Evolutionary conservation across 176 grass and related monocot genomes (phyloP).

Genomic region (Raddia distichophylla): DNA sequence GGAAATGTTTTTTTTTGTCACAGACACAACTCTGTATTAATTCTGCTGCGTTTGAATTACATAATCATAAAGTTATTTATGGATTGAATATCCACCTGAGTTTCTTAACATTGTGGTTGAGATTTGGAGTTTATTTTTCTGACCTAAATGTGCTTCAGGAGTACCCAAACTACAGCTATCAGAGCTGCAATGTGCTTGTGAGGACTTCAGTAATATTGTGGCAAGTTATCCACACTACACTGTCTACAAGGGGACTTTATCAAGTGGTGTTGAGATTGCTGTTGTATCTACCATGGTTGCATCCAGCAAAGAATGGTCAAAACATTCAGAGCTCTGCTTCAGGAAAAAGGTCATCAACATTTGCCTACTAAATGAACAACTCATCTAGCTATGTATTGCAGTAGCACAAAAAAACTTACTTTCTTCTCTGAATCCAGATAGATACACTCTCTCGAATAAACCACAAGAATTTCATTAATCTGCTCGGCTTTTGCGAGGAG

Average conservation of each 20-base stretch:
- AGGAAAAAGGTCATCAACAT: constrained; percentile 62
- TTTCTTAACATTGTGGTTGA: not conserved
- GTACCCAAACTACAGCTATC: constrained; percentile 65
- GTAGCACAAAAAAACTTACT: constrained; percentile 7
- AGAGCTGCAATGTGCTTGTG: constrained; percentile 74
- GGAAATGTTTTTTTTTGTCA: not conserved
- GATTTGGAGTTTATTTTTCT: not conserved
- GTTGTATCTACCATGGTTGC: constrained; percentile 64
- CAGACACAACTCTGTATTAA: not conserved
- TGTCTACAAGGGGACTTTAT: constrained; percentile 88
- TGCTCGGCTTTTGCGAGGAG: constrained; percentile 85
- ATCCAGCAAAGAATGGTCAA: constrained; percentile 68
- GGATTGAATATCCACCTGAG: constrained; percentile 4
- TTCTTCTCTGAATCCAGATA: constrained; percentile 49
- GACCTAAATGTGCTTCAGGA: constrained; percentile 47
- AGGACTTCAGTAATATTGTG: constrained; percentile 85
- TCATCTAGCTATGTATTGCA: not conserved
- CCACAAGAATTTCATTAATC: constrained; percentile 86
- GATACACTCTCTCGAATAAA: constrained; percentile 72
- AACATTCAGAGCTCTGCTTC: constrained; percentile 59
- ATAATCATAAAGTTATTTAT: not conserved
- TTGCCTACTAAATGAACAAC: not conserved
- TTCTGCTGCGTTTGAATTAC: not conserved
- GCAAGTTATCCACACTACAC: constrained; percentile 55
- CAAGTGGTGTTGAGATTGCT: constrained; percentile 76